Conservation (phyloP, 2,329 filamentous ascomycete genomes). For the Nigrospora oryzae region DNA sequence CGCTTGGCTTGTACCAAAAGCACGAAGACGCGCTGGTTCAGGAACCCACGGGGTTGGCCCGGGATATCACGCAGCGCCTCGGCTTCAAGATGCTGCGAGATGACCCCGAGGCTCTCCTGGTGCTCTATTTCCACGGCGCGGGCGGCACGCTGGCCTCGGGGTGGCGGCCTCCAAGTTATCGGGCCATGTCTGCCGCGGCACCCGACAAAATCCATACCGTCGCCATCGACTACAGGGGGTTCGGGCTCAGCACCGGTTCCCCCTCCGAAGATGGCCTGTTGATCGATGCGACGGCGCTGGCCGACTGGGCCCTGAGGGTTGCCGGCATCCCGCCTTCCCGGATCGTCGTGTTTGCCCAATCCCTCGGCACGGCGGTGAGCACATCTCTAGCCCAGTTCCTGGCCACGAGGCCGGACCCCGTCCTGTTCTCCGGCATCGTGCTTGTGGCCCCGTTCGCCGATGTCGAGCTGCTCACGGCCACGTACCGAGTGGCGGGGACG, state of each 20-base stretch:
- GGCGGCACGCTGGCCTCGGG: slow-evolving; percentile 48
- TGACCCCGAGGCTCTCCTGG: slow-evolving; percentile 31
- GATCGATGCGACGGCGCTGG: slow-evolving; percentile 41
- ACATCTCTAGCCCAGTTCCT: slow-evolving; percentile 21
- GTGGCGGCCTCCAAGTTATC: slow-evolving; percentile 45
- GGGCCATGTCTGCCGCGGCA: slow-evolving; percentile 40
- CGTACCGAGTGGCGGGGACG: slow-evolving; percentile 46
- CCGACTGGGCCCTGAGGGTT: slow-evolving; percentile 42
- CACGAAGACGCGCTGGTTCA: slow-evolving; percentile 40
- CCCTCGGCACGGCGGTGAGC: slow-evolving; percentile 42
- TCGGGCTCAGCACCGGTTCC: slow-evolving; percentile 40
- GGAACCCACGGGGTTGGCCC: slow-evolving; percentile 26
- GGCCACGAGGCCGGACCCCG: slow-evolving; percentile 20
- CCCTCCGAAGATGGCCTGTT: slow-evolving; percentile 48
- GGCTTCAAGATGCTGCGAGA: slow-evolving; percentile 34
- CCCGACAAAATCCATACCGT: slow-evolving; percentile 47
- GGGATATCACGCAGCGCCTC: slow-evolving; percentile 23
- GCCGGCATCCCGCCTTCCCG: slow-evolving; percentile 42
- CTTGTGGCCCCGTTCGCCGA: slow-evolving; percentile 50
- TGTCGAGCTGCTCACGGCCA: slow-evolving; percentile 42
- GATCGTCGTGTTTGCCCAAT: slow-evolving; percentile 51
- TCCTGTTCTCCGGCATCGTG: slow-evolving; percentile 43
- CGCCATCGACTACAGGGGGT: slow-evolving; percentile 55
- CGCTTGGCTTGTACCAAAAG: slow-evolving; percentile 54
- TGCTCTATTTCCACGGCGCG: slow-evolving; percentile 47